phyloP scores from a whole-genome alignment of 345 rosid genomes.

The Lagerstroemia speciosa region DNA sequence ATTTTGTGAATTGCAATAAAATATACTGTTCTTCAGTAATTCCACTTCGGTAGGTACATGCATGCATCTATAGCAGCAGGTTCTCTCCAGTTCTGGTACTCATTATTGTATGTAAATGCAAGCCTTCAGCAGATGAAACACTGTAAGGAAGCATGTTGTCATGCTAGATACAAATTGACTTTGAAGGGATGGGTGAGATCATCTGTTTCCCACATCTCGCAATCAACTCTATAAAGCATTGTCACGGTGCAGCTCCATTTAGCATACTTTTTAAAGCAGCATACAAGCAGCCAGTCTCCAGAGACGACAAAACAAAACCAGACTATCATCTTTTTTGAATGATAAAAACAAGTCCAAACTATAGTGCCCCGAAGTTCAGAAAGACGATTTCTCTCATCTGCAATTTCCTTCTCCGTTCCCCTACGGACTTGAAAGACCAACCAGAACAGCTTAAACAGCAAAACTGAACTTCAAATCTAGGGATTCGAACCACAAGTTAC shows the following conservation, averaged over 20 bases:
- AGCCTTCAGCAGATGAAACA: background rate
- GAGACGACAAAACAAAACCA: background rate
- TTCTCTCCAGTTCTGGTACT: background rate
- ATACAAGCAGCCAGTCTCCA: background rate
- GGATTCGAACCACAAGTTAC: background rate
- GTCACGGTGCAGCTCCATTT: background rate
- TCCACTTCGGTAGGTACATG: background rate
- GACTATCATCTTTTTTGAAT: too few species aligned
- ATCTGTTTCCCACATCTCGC: background rate
- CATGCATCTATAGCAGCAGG: background rate
- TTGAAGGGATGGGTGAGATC: background rate
- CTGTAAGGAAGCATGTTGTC: background rate
- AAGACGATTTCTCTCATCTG: background rate
- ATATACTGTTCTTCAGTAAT: background rate
- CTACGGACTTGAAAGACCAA: background rate
- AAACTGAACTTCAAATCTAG: background rate
- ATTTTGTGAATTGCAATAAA: background rate
- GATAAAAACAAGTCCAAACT: background rate
- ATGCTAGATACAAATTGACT: background rate
- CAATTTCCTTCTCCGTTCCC: background rate
- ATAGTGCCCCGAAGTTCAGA: background rate
- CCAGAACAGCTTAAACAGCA: constrained; percentile 1
- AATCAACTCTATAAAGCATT: background rate
- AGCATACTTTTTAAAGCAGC: background rate
- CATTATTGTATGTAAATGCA: too few species aligned